Percentiles rank a stretch among this genome's conserved stretches.
These are phyloP conservation scores for Pleurotus sapidus DNA, from an alignment of 768 basidiomycete genomes.

Conservation along the genomic window DNA sequence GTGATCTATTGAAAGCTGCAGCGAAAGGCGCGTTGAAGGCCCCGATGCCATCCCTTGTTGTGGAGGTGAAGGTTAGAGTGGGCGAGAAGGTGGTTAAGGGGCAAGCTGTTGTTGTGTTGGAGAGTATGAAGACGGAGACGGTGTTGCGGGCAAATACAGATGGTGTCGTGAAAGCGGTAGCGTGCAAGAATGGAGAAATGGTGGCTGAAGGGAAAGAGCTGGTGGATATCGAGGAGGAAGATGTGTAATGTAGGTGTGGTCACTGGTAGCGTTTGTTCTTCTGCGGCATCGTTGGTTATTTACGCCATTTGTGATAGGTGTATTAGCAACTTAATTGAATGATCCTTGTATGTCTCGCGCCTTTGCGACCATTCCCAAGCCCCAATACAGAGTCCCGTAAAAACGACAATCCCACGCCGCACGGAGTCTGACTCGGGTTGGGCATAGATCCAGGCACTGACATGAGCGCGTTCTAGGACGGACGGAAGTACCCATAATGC, in stretches of 20 bases:
- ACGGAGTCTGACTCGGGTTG: neutral
- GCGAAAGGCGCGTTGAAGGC: constrained; percentile 69
- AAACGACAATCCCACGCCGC: neutral
- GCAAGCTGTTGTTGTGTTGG: constrained; percentile 78
- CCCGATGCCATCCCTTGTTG: constrained; percentile 93
- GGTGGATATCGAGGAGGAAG: constrained; percentile 58
- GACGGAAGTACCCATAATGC: neutral
- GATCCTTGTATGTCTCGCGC: too few species aligned
- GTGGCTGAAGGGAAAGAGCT: constrained; percentile 85
- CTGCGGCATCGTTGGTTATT: too few species aligned
- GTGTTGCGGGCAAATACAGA: constrained; percentile 68
- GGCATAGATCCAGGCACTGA: too few species aligned
- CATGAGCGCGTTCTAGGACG: too few species aligned
- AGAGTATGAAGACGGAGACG: constrained; percentile 98
- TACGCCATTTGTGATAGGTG: too few species aligned
- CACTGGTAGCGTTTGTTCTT: neutral
- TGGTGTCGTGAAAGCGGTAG: constrained; percentile 70
- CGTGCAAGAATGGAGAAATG: constrained; percentile 85
- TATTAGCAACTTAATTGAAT: too few species aligned
- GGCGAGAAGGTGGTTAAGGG: constrained; percentile 82
- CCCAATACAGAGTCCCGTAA: too few species aligned
- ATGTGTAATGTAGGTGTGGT: constrained; percentile 9
- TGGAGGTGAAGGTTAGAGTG: constrained; percentile 76
- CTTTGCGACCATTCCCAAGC: too few species aligned
- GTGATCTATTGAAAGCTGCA: constrained; percentile 44